A percentile compares a stretch with the other conserved stretches of the same genome.
These are phyloP conservation scores for Pezicula carpinea DNA, from an alignment of 2,329 filamentous ascomycete species.

Conservation along the genomic window DNA sequence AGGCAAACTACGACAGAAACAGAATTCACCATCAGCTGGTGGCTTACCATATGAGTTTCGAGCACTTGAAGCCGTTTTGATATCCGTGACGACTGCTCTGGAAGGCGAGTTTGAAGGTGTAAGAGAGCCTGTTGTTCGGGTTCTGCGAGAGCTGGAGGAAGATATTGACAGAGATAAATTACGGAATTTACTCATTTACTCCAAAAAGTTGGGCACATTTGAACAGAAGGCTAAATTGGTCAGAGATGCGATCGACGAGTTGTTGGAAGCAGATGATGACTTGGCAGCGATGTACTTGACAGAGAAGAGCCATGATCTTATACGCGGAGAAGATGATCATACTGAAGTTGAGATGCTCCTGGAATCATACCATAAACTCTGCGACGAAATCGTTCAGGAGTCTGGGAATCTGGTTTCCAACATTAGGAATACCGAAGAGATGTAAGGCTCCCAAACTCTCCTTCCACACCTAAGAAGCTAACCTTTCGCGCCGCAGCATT, in stretches of 20 bases:
- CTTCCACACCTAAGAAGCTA: slow-evolving; percentile 8
- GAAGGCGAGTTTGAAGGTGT: slow-evolving; percentile 95
- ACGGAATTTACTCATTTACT: slow-evolving; percentile 83
- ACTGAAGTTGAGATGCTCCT: slow-evolving; percentile 96
- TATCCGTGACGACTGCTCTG: slow-evolving; percentile 85
- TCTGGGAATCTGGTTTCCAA: slow-evolving; percentile 88
- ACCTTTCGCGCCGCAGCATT: slow-evolving; percentile 49
- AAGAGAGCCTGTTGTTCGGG: slow-evolving; percentile 83
- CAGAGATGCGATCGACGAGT: slow-evolving; percentile 88
- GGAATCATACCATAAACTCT: slow-evolving; percentile 96
- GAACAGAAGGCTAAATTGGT: slow-evolving; percentile 95
- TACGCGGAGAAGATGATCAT: slow-evolving; percentile 77
- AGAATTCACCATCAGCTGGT: slow-evolving; percentile 48
- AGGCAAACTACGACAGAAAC: slow-evolving; percentile 82
- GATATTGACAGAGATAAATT: slow-evolving; percentile 96
- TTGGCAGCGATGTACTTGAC: slow-evolving; percentile 92
- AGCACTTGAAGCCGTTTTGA: slow-evolving; percentile 89
- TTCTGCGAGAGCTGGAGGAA: slow-evolving; percentile 87
- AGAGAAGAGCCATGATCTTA: slow-evolving; percentile 73
- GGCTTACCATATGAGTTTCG: slow-evolving; percentile 91
- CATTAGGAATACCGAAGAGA: slow-evolving; percentile 97
- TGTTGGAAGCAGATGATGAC: slow-evolving; percentile 95
- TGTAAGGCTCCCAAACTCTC: slow-evolving; percentile 52
- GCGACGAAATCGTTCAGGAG: slow-evolving; percentile 95
- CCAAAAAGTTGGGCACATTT: slow-evolving; percentile 93